Base-by-base conservation (phyloP, 139 green algal species). In the Tetratostichococcus sp. region DNA sequence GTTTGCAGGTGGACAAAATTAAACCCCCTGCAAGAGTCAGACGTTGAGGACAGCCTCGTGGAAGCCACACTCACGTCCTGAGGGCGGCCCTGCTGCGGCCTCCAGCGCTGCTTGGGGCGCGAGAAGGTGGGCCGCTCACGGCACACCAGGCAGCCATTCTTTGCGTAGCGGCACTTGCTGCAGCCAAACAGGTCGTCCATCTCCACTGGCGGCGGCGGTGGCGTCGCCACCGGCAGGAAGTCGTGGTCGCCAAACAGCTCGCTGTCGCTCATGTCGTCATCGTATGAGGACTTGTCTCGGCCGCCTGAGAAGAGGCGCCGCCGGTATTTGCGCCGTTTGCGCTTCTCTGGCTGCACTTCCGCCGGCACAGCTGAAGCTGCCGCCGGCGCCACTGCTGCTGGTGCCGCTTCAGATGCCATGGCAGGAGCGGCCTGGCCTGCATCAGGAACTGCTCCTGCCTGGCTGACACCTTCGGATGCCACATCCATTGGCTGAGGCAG, bases 121-220 rank as follows among this genome's bases (percentile, higher is more conserved):
- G 75, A 59, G 25, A 78, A 22, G 16, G 57, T 43, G 30, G 77
- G 67, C 35, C 34, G 66, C 33, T 75, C 72, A 16, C 72, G 50
- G 58, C 77, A 82, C 6, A 30, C 67, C 2, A 30, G 57, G 43
- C 77, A 82, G 25, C 77, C 77, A 30, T 59, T 43, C 30, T 74
- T 65, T 16, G 58, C 43, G 66, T 83, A 89, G 32, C 80, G 75
- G 78, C 85, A 89, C 71, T 85, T 86, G 58, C 43, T 72, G 80
- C 85, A 89, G 23, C 82, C 85, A 26, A 77, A 75, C 33, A 89
- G 74, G 42, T 77, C 66, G 67, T 89, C 85, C 50, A 69, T 77
- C 50, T 74, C 66, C 19, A 26, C 14, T 26, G 50, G 50, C 65
- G 2, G 35, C 8, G 28, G 67, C 26, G 65, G 26, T 2, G 42